These are phyloP conservation scores for Crepidotus variabilis DNA, from an alignment of 768 basidiomycete species.

Conservation along the genomic window DNA sequence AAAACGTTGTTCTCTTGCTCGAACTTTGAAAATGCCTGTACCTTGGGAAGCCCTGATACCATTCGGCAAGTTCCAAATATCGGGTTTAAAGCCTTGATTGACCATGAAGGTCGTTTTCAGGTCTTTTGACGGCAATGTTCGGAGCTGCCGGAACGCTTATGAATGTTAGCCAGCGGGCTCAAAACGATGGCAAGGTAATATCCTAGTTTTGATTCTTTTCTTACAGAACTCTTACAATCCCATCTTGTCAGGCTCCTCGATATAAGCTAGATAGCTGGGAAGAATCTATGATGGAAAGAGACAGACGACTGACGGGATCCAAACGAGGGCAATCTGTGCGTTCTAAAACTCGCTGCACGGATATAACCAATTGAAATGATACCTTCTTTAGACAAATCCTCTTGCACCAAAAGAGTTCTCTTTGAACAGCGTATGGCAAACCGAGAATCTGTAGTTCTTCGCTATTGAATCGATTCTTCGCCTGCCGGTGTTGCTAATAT, in stretches of 20 bases:
- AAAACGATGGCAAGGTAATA: conserved; percentile 88
- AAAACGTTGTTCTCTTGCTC: no score
- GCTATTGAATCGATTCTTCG: background rate
- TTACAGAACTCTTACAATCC: background rate
- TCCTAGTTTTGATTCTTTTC: conserved; percentile 1
- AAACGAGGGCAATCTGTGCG: conserved; percentile 82
- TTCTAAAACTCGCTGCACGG: conserved; percentile 10
- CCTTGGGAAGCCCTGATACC: conserved; percentile 98
- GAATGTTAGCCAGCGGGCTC: conserved; percentile 69
- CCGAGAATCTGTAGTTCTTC: conserved; percentile 30
- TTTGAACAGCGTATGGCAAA: conserved; percentile 73
- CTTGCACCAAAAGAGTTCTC: conserved; percentile 66
- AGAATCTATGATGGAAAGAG: conserved; percentile 93
- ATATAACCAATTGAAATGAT: conserved; percentile 1
- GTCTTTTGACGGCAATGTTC: conserved; percentile 84
- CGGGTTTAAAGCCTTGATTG: background rate
- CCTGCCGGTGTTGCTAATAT: background rate
- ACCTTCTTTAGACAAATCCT: conserved; percentile 52
- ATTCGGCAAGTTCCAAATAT: conserved; percentile 54
- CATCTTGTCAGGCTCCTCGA: conserved; percentile 60
- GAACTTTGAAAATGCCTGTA: conserved; percentile 69
- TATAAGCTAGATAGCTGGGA: conserved; percentile 91
- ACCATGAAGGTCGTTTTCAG: conserved; percentile 32
- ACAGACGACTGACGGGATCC: conserved; percentile 84
- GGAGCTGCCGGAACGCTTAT: conserved; percentile 87